These are phyloP conservation scores for Paxillus involutus DNA, from an alignment of 768 basidiomycete species.

Conservation along the genomic window DNA sequence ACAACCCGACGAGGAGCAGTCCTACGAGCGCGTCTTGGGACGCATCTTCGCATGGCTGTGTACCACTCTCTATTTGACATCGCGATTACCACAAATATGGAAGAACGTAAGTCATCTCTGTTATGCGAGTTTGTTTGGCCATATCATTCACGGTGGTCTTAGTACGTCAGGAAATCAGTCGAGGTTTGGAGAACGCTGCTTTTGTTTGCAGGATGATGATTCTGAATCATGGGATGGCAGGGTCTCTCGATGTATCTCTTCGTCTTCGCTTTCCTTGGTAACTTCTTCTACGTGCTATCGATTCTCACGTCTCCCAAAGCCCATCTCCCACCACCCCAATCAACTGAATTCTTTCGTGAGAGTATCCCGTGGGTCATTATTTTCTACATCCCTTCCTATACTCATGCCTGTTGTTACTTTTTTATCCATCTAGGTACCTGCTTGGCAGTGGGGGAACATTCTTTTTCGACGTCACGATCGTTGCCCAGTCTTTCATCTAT, in stretches of 20 bases:
- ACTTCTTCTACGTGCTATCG: constrained; percentile 89
- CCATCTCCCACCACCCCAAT: constrained; percentile 53
- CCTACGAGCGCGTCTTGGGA: constrained; percentile 70
- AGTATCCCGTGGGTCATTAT: constrained; percentile 72
- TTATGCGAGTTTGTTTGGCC: neutral
- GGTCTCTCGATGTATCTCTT: constrained; percentile 95
- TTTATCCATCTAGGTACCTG: constrained; percentile 57
- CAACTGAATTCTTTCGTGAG: constrained; percentile 70
- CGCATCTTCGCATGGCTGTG: constrained; percentile 94
- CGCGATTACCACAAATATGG: constrained; percentile 97
- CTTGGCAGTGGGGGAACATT: constrained; percentile 93
- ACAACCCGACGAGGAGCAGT: constrained; percentile 21
- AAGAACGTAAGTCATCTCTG: constrained; percentile 75
- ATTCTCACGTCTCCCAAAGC: constrained; percentile 77
- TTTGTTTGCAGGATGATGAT: constrained; percentile 3
- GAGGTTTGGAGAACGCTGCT: constrained; percentile 45
- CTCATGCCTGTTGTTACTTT: neutral
- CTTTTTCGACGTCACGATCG: constrained; percentile 90
- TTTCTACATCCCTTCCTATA: neutral
- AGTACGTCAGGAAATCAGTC: constrained; percentile 90
- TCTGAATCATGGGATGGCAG: constrained; percentile 34
- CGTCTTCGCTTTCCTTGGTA: constrained; percentile 91
- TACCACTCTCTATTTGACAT: constrained; percentile 90
- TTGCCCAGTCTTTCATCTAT: constrained; percentile 83
- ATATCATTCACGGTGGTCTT: constrained; percentile 2